Conservation (phyloP, 257 asterid genomes). For the Fraxinus pennsylvanica region DNA sequence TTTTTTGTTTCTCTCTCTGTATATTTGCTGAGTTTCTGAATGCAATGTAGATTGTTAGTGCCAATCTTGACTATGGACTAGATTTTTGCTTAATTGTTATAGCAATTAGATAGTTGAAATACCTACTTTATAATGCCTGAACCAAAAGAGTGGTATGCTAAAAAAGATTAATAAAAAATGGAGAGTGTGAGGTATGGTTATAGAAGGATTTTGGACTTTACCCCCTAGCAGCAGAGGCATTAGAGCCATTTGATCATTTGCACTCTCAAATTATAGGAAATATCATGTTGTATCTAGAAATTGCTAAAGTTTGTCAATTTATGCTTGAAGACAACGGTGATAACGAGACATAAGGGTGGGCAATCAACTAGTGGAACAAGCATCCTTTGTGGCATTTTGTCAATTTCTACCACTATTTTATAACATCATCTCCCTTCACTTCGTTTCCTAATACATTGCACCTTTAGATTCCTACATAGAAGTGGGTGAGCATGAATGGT, state of each 20-base stretch:
- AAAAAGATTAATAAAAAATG: not conserved
- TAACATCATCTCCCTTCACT: not conserved
- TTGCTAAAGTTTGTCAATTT: not conserved
- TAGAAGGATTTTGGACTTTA: not conserved
- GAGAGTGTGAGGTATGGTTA: not conserved
- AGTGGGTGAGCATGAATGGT: not conserved
- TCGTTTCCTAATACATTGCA: not conserved
- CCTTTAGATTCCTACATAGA: not conserved
- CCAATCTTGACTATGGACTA: not conserved
- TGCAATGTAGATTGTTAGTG: not conserved
- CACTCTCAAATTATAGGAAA: not conserved
- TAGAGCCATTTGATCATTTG: not conserved
- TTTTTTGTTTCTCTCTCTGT: not conserved
- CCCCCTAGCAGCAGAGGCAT: too few relatives aligned
- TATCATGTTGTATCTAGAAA: not conserved
- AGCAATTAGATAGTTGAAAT: not conserved
- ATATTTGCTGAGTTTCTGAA: not conserved
- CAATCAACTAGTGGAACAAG: not conserved
- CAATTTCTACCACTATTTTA: not conserved
- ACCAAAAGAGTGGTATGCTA: not conserved
- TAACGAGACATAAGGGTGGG: not conserved
- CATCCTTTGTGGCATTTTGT: not conserved
- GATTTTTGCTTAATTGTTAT: not conserved
- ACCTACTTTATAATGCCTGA: not conserved
- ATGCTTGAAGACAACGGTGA: not conserved